Percentiles rank a stretch among this genome's conserved stretches.
Conservation (phyloP, 2,329 filamentous ascomycete genomes). For the Didymella pomorum region DNA sequence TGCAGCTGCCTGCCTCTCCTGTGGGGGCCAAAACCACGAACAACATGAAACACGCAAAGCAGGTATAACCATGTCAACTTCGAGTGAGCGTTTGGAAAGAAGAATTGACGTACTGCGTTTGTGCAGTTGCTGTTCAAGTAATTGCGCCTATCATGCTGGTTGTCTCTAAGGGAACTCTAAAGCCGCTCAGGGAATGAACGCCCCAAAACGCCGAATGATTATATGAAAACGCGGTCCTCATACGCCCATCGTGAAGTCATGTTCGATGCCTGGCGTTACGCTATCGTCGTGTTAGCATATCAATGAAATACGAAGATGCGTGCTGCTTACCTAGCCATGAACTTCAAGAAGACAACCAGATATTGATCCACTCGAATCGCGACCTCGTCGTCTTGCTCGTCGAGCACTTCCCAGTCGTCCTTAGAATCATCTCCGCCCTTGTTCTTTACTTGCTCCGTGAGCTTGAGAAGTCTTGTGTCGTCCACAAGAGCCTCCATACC, state of each 20-base stretch:
- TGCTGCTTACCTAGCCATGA: slow-evolving; percentile 59
- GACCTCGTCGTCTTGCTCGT: slow-evolving; percentile 73
- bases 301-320: neutral
- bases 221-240: slow-evolving; percentile 53
- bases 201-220: neutral
- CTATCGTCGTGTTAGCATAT: slow-evolving; percentile 66
- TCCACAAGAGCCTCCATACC: slow-evolving; percentile 89
- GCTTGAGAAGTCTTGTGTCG: slow-evolving; percentile 70
- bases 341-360: slow-evolving; percentile 85
- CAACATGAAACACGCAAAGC: neutral
- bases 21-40: neutral
- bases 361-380: slow-evolving; percentile 90
- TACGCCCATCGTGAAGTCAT: slow-evolving; percentile 96
- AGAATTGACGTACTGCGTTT: neutral
- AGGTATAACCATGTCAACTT: neutral
- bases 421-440: slow-evolving; percentile 53
- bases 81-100: neutral
- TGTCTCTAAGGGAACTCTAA: neutral
- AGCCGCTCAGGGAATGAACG: neutral
- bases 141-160: slow-evolving; percentile 15
- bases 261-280: slow-evolving; percentile 95
- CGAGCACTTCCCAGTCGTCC: slow-evolving; percentile 69
- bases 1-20: neutral
- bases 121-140: neutral
- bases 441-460: slow-evolving; percentile 60